A percentile compares a stretch with the other conserved stretches of the same genome.
phyloP scores from a whole-genome alignment of 768 basidiomycete genomes.

The Tricholoma sp. region DNA sequence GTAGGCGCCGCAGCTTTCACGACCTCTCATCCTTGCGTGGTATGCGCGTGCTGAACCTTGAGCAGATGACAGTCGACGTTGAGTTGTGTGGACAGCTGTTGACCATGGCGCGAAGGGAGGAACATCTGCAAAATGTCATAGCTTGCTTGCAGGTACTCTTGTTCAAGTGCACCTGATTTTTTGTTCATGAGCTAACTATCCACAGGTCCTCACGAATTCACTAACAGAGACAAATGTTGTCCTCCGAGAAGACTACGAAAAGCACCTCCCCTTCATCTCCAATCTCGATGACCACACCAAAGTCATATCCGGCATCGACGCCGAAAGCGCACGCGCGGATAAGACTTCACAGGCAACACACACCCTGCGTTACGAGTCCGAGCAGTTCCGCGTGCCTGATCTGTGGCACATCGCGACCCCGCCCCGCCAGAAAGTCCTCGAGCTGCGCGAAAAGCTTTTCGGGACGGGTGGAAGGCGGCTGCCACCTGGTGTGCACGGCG shows the following conservation, averaged over 20 bases:
- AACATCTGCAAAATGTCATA: constrained; percentile 61
- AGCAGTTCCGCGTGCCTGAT: constrained; percentile 59
- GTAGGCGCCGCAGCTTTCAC: constrained; percentile 62
- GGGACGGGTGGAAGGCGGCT: constrained; percentile 51
- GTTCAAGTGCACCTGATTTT: background rate
- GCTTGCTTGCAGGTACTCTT: constrained; percentile 48
- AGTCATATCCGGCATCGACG: constrained; percentile 48
- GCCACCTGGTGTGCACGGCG: constrained; percentile 46
- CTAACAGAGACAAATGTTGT: constrained; percentile 51
- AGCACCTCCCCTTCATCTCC: constrained; percentile 42
- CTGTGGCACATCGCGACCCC: constrained; percentile 64
- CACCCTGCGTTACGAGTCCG: constrained; percentile 67
- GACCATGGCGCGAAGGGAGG: constrained; percentile 61
- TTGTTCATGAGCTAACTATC: constrained; percentile 5
- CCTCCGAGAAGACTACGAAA: constrained; percentile 56
- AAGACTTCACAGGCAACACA: constrained; percentile 55
- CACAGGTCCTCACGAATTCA: constrained; percentile 44
- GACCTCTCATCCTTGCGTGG: constrained; percentile 47
- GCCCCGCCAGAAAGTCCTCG: constrained; percentile 58
- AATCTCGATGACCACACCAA: constrained; percentile 42
- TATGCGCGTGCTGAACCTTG: constrained; percentile 44
- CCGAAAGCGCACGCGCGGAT: constrained; percentile 43
- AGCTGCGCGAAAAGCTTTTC: constrained; percentile 63
- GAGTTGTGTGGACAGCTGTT: constrained; percentile 73
- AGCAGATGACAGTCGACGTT: constrained; percentile 75